These are phyloP conservation scores for Penicillium sp. DNA, from an alignment of 2,329 filamentous ascomycete genomes.

Conservation along the genomic window DNA sequence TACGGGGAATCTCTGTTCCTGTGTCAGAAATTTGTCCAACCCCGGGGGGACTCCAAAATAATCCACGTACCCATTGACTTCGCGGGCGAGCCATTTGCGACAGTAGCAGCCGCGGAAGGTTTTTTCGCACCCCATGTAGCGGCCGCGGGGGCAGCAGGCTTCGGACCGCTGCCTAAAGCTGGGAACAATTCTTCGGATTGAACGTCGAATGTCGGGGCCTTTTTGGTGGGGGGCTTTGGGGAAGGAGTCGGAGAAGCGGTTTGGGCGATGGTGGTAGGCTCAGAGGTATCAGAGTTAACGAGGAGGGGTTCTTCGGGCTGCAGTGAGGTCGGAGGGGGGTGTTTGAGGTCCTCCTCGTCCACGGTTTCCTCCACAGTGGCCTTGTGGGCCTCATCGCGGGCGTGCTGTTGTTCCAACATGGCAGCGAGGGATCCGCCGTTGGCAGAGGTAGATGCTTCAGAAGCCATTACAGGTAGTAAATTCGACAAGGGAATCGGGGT, in stretches of 20 bases:
- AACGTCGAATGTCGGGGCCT: slow-evolving; percentile 64
- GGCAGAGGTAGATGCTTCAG: slow-evolving; percentile 30
- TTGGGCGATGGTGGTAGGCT: slow-evolving; percentile 23
- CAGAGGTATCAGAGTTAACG: not conserved
- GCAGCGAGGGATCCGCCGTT: slow-evolving; percentile 50
- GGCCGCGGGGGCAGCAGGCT: slow-evolving; percentile 60
- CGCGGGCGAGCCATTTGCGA: slow-evolving; percentile 45
- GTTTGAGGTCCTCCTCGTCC: slow-evolving; percentile 71
- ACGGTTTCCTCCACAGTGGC: slow-evolving; percentile 75
- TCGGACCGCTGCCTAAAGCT: slow-evolving; percentile 71
- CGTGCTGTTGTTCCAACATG: slow-evolving; percentile 53
- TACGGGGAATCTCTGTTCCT: slow-evolving; percentile 44
- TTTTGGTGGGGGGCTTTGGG: slow-evolving; percentile 40
- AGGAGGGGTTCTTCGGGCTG: slow-evolving; percentile 13
- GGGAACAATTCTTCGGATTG: slow-evolving; percentile 91
- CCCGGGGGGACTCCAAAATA: slow-evolving; percentile 23
- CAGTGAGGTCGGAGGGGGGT: slow-evolving; percentile 51
- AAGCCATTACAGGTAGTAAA: slow-evolving; percentile 28
- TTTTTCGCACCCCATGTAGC: slow-evolving; percentile 75
- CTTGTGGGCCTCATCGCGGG: slow-evolving; percentile 53
- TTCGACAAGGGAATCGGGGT: slow-evolving; percentile 1
- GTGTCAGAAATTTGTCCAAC: slow-evolving; percentile 19
- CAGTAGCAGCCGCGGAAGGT: slow-evolving; percentile 35
- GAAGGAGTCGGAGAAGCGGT: slow-evolving; percentile 30
- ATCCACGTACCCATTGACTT: slow-evolving; percentile 58